Evolutionary conservation across 2,329 filamentous ascomycete genomes (phyloP).

Genomic region (Aspergillus unguis): DNA sequence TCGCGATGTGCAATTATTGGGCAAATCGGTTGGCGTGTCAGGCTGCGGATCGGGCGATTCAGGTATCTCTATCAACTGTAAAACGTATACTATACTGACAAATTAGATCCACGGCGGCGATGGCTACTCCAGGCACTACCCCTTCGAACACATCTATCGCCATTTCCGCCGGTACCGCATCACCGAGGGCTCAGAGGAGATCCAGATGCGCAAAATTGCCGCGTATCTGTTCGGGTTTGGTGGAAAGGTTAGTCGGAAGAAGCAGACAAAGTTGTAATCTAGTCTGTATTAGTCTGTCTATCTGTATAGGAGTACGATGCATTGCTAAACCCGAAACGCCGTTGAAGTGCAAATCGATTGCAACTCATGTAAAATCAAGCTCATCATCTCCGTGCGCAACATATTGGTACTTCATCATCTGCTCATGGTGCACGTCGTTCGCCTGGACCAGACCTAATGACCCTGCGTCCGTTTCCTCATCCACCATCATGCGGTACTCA

Average conservation of each 20-base stretch:
- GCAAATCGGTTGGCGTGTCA: conserved; percentile 60
- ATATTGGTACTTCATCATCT: conserved; percentile 40
- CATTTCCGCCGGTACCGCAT: conserved; percentile 63
- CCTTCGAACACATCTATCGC: conserved; percentile 64
- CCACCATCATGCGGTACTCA: conserved; percentile 44
- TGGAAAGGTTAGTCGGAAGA: neutral
- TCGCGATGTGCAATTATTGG: conserved; percentile 66
- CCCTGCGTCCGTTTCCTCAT: conserved; percentile 35
- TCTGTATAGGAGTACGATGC: too few relatives aligned
- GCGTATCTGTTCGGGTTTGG: conserved; percentile 55
- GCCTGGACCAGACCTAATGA: conserved; percentile 36
- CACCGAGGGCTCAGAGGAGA: conserved; percentile 63
- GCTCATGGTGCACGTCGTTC: conserved; percentile 41
- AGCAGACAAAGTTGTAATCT: neutral
- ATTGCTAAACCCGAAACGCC: neutral
- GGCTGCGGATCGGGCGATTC: conserved; percentile 61
- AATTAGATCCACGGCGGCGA: conserved; percentile 53
- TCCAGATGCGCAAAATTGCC: conserved; percentile 64
- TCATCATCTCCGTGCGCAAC: conserved; percentile 37
- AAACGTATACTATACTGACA: neutral
- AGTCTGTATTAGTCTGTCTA: neutral
- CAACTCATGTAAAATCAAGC: conserved; percentile 19
- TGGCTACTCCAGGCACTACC: conserved; percentile 57
- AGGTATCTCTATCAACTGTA: conserved; percentile 35
- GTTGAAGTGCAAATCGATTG: neutral